Evolutionary conservation across 2,329 filamentous ascomycete species (phyloP), one percentile per base, ranked within the genome.

Genomic region (Phoma sp.): DNA sequence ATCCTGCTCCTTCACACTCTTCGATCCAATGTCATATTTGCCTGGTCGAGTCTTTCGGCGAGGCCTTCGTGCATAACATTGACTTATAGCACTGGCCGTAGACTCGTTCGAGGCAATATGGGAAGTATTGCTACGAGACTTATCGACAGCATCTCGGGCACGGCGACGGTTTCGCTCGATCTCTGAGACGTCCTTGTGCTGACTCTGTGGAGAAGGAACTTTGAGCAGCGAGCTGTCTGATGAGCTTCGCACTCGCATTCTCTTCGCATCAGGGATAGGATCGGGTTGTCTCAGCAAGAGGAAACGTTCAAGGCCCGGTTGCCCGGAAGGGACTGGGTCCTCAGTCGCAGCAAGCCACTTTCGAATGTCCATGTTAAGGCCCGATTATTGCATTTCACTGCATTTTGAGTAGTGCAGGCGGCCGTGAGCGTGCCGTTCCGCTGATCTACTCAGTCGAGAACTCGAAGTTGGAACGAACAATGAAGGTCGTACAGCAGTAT

Each of bases 11-110:
- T 65, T 66, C 25, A 53, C 55, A 47, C 54, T 59, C 50, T 65
- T 66, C 28, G 52, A 42, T 53, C 76, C 76, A 18, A 72, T 66
- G 32, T 76, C 74, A 58, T 82, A 82, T 49, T 72, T 74, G 52
- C 81, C 79, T 33, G 71, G 68, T 30, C 74, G 77, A 20, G 78
- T 81, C 66, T 78, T 82, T 66, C 74, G 75, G 48, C 80, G 75
- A 59, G 77, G 69, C 53, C 72, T 76, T 51, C 75, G 76, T 61
- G 75, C 72, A 66, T 80, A 82, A 7, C 51, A 61, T 34, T 67
- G 60, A 47, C 57, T 61, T 17, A 65, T 61, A 28, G 42, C 29
- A 49, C 56, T 65, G 28, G 26, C 55, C 20, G 66, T 59, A 32
- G 56, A 51, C 20, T 52, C 28, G 47, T 48, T 60, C 20, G 38